A percentile compares a stretch with the other conserved stretches of the same genome.
Conservation (phyloP, 192 early-diverging fungal species). For the Coemansia sp. region DNA sequence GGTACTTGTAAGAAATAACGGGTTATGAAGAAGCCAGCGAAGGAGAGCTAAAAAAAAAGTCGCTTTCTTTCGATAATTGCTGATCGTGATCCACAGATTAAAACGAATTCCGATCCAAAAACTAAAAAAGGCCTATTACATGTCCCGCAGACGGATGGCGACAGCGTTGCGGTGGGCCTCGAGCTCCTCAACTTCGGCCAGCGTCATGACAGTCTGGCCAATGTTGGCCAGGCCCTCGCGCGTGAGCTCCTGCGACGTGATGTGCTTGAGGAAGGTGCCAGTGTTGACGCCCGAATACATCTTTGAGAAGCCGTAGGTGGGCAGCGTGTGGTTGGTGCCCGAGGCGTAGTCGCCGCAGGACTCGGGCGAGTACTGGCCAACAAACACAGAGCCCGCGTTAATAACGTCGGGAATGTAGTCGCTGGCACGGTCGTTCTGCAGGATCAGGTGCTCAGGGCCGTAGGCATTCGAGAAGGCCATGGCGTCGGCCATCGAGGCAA, state of each 20-base stretch:
- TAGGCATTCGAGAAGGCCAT: conserved; percentile 94
- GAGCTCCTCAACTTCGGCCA: conserved; percentile 94
- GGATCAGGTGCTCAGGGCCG: conserved; percentile 97
- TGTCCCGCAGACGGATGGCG: conserved; percentile 71
- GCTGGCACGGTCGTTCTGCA: conserved; percentile 81
- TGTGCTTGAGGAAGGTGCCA: conserved; percentile 94
- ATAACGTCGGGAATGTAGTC: conserved; percentile 61
- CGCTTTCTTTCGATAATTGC: too few species aligned
- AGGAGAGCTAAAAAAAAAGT: too few species aligned
- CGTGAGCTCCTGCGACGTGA: conserved; percentile 91
- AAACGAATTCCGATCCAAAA: background rate
- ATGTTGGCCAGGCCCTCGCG: conserved; percentile 79
- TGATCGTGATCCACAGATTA: background rate
- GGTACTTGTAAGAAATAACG: too few species aligned
- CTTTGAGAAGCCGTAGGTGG: conserved; percentile 96
- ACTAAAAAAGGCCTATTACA: conserved; percentile 2
- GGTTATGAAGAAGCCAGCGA: too few species aligned
- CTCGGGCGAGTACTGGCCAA: conserved; percentile 94
- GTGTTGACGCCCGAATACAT: conserved; percentile 99
- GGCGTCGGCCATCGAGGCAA: conserved; percentile 72
- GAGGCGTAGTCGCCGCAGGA: conserved; percentile 99
- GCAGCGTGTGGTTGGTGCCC: conserved; percentile 99
- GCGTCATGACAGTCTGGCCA: conserved; percentile 88
- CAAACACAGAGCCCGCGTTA: conserved; percentile 97
- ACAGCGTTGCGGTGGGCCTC: conserved; percentile 98